These are phyloP conservation scores for Pythium grandisporangium DNA, from an alignment of 352 stramenopile species.

Conservation along the genomic window DNA sequence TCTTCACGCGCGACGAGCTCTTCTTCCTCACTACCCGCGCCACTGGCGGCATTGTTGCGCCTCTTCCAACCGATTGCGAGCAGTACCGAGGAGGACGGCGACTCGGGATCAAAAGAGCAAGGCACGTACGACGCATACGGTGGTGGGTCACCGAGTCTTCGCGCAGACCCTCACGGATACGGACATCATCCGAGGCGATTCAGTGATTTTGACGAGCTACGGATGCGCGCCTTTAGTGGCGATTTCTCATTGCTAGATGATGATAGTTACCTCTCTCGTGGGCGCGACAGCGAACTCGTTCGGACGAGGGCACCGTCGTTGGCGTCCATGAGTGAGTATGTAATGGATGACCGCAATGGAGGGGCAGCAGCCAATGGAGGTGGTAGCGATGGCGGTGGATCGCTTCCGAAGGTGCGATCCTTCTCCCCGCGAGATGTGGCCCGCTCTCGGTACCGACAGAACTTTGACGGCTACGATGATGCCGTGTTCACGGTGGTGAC, in stretches of 20 bases:
- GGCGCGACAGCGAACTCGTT: slow-evolving; percentile 56
- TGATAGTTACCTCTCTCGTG: slow-evolving; percentile 42
- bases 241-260: slow-evolving; percentile 25
- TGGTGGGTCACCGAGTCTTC: no score
- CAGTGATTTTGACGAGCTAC: slow-evolving; percentile 14
- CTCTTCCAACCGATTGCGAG: slow-evolving; percentile 18
- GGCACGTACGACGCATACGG: no score
- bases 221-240: slow-evolving; percentile 22
- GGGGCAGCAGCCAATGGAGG: no score
- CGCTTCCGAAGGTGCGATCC: slow-evolving; percentile 34
- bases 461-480: slow-evolving; percentile 69
- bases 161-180: no score
- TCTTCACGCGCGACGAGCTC: slow-evolving; percentile 12
- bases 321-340: slow-evolving; percentile 30
- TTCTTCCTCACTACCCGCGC: slow-evolving; percentile 30
- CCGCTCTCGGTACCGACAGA: slow-evolving; percentile 26
- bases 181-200: no score
- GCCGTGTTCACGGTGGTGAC: slow-evolving; percentile 42
- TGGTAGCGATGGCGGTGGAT: slow-evolving; percentile 19
- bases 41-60: slow-evolving; percentile 48
- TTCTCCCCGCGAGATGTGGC: slow-evolving; percentile 37
- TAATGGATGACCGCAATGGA: slow-evolving; percentile 17
- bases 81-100: slow-evolving; percentile 18
- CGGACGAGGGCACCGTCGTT: slow-evolving; percentile 51
- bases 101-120: no score